These are phyloP conservation scores for Paecilomyces variotii DNA, from an alignment of 2,329 filamentous ascomycete genomes.

Conservation along the genomic window DNA sequence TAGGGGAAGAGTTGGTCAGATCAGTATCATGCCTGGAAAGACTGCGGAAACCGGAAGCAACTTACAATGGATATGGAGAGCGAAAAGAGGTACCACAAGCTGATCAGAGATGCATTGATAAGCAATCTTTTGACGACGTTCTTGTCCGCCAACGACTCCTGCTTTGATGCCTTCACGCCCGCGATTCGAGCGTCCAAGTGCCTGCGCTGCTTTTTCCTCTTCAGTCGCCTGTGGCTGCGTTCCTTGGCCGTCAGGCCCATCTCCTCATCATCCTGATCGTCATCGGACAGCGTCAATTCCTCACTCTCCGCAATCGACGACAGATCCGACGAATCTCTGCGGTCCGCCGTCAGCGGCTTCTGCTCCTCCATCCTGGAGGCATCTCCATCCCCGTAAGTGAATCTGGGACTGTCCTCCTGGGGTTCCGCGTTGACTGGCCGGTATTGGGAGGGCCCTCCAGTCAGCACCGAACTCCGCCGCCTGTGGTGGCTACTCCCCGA, in stretches of 20 bases:
- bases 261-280: slow-evolving; percentile 80
- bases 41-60: neutral
- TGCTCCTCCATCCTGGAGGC: slow-evolving; percentile 26
- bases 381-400: slow-evolving; percentile 13
- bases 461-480: slow-evolving; percentile 31
- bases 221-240: slow-evolving; percentile 55
- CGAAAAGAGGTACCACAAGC: slow-evolving; percentile 85
- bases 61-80: slow-evolving; percentile 35
- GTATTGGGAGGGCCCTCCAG: slow-evolving; percentile 44
- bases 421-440: slow-evolving; percentile 29
- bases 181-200: slow-evolving; percentile 62
- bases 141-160: slow-evolving; percentile 69
- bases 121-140: slow-evolving; percentile 60
- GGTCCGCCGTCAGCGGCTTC: slow-evolving; percentile 24
- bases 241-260: slow-evolving; percentile 72
- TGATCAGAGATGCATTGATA: slow-evolving; percentile 74
- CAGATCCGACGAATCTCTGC: slow-evolving; percentile 31
- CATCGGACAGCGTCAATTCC: slow-evolving; percentile 58
- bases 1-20: slow-evolving; percentile 4
- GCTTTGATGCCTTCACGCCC: slow-evolving; percentile 53
- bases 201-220: slow-evolving; percentile 59
- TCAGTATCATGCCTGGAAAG: neutral
- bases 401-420: slow-evolving; percentile 22
- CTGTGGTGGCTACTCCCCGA: slow-evolving; percentile 26
- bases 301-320: slow-evolving; percentile 39